Conservation (phyloP, 257 asterid species). For the Dorcoceras hygrometricum region DNA sequence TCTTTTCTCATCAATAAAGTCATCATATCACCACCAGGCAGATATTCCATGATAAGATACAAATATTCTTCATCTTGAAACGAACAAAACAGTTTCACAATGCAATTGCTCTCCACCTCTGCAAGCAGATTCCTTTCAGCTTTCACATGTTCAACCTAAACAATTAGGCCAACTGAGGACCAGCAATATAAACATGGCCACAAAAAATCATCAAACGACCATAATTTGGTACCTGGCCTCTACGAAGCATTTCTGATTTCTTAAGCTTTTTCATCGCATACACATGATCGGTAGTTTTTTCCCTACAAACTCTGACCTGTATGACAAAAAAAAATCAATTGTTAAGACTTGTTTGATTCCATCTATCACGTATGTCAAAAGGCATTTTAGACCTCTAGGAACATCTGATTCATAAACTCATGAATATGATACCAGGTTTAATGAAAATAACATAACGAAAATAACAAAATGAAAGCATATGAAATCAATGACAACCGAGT, state of each 20-base stretch:
- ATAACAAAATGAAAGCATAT: background rate
- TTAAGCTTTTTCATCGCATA: slow-evolving; percentile 98
- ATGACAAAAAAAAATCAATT: slow-evolving; percentile 22
- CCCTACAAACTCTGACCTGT: slow-evolving; percentile 95
- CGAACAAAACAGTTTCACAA: slow-evolving; percentile 84
- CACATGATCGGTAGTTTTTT: slow-evolving; percentile 83
- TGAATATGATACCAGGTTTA: slow-evolving; percentile 9
- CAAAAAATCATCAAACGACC: slow-evolving; percentile 24
- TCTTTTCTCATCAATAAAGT: slow-evolving; percentile 92
- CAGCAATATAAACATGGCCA: slow-evolving; percentile 28
- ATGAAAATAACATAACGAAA: too few relatives aligned
- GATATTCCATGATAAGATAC: slow-evolving; percentile 93
- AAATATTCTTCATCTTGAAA: slow-evolving; percentile 91
- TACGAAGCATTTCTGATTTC: slow-evolving; percentile 98
- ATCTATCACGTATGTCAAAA: background rate
- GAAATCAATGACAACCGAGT: slow-evolving; percentile 12
- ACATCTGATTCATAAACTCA: slow-evolving; percentile 20
- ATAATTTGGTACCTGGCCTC: slow-evolving; percentile 86
- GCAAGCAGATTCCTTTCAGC: slow-evolving; percentile 97
- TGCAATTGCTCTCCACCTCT: slow-evolving; percentile 93
- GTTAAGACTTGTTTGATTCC: slow-evolving; percentile 16
- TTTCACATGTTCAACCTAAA: slow-evolving; percentile 95
- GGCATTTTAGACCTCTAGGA: slow-evolving; percentile 1
- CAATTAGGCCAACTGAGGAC: slow-evolving; percentile 31
- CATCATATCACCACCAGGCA: slow-evolving; percentile 98